Base-by-base conservation (phyloP, 2,329 filamentous ascomycete species). In the Paecilomyces niveus region DNA sequence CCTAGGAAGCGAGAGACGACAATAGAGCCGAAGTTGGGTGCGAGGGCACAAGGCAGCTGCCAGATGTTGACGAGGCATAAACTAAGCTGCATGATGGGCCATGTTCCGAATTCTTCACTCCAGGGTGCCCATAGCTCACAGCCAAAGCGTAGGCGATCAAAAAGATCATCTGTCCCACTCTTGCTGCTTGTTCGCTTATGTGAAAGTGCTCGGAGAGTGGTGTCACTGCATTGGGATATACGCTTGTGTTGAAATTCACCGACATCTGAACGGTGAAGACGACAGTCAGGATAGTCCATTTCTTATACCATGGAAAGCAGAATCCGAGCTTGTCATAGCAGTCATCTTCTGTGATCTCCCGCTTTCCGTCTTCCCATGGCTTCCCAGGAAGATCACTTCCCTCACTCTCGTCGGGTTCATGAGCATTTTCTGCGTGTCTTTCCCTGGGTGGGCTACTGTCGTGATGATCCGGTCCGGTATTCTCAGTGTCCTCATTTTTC, bases 51-150 rank as follows among this genome's bases (percentile, higher is more conserved):
- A 3, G 87, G 87, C 0, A 92, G 72, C 63, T 90, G 87, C 80
- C 83, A 94, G 57, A 93, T 73, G 66, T 94, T 94, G 72, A 92
- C 89, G 11, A 94, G 76, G 62, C 88, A 82, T 57, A 94, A 75
- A 35, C 85, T 89, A 24, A 82, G 74, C 78, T 93, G 90, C 22
- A 93, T 79, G 57, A 94, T 83, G 1, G 87, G 87, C 78, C 86
- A 89, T 54, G 90, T 84, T 21, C 90, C 90, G 54, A 93, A 79
- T 67, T 94, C 90, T 71, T 95, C 90, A 53, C 85, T 89, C 89
- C 90, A 94, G 0, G 90, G 90, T 0, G 90, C 90, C 90, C 90
- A 94, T 0, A 93, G 81, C 72, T 94, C 90, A 70, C 90, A 94
- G 35, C 90, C 90, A 70, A 94, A 39, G 89, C 90, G 71, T 95